Base-by-base conservation (phyloP, 1,284 basidiomycete genomes). In the Mycosarcoma maydis region DNA sequence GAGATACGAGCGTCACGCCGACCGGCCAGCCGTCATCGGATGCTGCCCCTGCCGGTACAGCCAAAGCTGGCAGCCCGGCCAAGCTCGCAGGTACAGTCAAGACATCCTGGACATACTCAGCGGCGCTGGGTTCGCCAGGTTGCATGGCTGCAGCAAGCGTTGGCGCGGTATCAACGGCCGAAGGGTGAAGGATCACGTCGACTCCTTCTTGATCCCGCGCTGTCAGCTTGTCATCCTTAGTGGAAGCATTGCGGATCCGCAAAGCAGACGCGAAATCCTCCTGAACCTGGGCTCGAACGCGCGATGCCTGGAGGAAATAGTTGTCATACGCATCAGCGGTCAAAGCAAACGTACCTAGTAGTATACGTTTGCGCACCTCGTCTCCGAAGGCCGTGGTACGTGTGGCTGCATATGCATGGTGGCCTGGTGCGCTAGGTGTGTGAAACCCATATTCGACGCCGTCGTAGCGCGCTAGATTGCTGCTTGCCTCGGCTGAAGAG, bases 241-340 rank as follows among this genome's bases (percentile, higher is more conserved):
- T 41, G 9, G 49, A 42, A 1, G 50, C 36, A 68, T 87, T 87
- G 0, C 85, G 84, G 1, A 86, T 80, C 1, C 85, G 83, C 81
- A 97, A 92, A 20, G 89, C 86, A 0, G 79, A 73, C 69, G 90
- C 85, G 72, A 94, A 95, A 75, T 97, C 94, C 4, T 85, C 75
- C 65, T 87, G 86, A 47, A 98, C 84, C 7, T 86, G 82, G 37
- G 86, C 85, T 2, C 95, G 88, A 19, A 97, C 86, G 17, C 88
- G 86, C 61, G 94, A 90, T 0, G 96, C 94, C 83, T 95, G 91
- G 4, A 98, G 86, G 80, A 94, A 98, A 82, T 95, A 97, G 80
- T 96, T 97, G 83, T 98, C 91, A 80, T 94, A 96, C 14, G 92
- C 93, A 67, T 92, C 92, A 16, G 94, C 92, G 0, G 90, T 90